A percentile compares a stretch with the other conserved stretches of the same genome.
These are phyloP conservation scores for Sporodiniella umbellata DNA, from an alignment of 371 early-diverging fungal species.

Conservation along the genomic window DNA sequence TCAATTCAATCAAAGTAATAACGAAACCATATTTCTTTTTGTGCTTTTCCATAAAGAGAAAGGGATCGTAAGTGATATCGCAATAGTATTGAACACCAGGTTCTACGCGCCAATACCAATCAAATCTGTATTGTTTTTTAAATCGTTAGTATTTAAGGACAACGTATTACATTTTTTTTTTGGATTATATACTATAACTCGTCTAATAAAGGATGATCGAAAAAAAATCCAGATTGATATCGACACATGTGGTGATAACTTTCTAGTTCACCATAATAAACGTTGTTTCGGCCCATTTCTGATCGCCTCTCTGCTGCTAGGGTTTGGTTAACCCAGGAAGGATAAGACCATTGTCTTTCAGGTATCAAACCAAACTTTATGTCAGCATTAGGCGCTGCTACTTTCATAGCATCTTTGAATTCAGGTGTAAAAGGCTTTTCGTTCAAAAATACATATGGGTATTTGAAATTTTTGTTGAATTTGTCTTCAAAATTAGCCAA, in stretches of 20 bases:
- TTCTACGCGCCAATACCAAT: slow-evolving; percentile 92
- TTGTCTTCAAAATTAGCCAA: slow-evolving; percentile 40
- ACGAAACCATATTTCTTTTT: slow-evolving; percentile 78
- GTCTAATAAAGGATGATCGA: slow-evolving; percentile 71
- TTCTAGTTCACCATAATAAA: slow-evolving; percentile 38
- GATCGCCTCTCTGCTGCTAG: slow-evolving; percentile 54
- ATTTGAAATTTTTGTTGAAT: slow-evolving; percentile 49
- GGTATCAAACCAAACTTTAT: slow-evolving; percentile 74
- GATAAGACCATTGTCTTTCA: slow-evolving; percentile 70
- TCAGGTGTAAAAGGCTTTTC: slow-evolving; percentile 44
- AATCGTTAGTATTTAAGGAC: neutral
- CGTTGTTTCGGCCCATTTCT: slow-evolving; percentile 32
- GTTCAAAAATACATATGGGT: slow-evolving; percentile 50
- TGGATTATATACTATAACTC: slow-evolving; percentile 19
- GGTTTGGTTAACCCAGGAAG: slow-evolving; percentile 61
- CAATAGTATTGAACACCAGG: slow-evolving; percentile 81
- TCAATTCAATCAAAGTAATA: slow-evolving; percentile 69
- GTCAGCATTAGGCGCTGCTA: slow-evolving; percentile 47
- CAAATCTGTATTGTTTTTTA: slow-evolving; percentile 45
- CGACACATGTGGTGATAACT: slow-evolving; percentile 69
- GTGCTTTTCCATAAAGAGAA: slow-evolving; percentile 70
- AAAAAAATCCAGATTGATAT: slow-evolving; percentile 91
- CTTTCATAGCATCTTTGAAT: slow-evolving; percentile 37
- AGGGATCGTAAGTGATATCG: slow-evolving; percentile 84
- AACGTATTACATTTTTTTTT: slow-evolving; percentile 38